A percentile compares a stretch with the other conserved stretches of the same genome.
Evolutionary conservation across 768 basidiomycete genomes (phyloP).

Genomic region (Dictyophora rubrovolvata): DNA sequence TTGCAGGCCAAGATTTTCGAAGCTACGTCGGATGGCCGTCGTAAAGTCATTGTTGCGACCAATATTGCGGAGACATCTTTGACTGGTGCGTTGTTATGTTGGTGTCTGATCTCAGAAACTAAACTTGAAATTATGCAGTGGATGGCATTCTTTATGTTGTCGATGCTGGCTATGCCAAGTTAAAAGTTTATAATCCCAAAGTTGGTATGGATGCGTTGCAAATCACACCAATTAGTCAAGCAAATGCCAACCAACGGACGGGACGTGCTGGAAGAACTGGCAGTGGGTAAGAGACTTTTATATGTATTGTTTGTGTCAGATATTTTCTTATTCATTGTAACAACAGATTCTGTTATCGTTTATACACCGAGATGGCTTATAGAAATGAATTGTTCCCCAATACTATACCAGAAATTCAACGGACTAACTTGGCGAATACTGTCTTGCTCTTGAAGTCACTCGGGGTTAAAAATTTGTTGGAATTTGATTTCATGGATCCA

Average conservation of each 20-base stretch:
- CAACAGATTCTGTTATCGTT: conserved; percentile 84
- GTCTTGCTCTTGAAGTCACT: conserved; percentile 90
- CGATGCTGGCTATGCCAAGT: conserved; percentile 92
- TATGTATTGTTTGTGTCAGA: neutral
- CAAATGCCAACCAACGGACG: conserved; percentile 92
- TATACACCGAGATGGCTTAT: conserved; percentile 96
- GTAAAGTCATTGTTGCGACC: conserved; percentile 97
- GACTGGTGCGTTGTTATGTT: conserved; percentile 47
- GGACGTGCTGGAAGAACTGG: conserved; percentile 97
- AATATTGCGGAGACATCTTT: conserved; percentile 98
- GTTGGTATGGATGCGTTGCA: conserved; percentile 99
- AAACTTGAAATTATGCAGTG: conserved; percentile 36
- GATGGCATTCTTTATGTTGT: conserved; percentile 97
- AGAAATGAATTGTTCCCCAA: conserved; percentile 92
- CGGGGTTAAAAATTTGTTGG: conserved; percentile 92
- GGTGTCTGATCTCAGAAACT: neutral
- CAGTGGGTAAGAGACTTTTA: conserved; percentile 54
- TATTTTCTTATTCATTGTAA: conserved; percentile 9
- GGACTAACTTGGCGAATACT: conserved; percentile 96
- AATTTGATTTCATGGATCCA: conserved; percentile 99
- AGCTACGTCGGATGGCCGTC: conserved; percentile 82
- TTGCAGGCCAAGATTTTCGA: conserved; percentile 97
- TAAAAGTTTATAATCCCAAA: conserved; percentile 98
- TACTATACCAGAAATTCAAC: conserved; percentile 97
- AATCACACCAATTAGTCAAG: conserved; percentile 98